Evolutionary conservation across 352 stramenopile species (phyloP).

Genomic region (Globisporangium nagaii): DNA sequence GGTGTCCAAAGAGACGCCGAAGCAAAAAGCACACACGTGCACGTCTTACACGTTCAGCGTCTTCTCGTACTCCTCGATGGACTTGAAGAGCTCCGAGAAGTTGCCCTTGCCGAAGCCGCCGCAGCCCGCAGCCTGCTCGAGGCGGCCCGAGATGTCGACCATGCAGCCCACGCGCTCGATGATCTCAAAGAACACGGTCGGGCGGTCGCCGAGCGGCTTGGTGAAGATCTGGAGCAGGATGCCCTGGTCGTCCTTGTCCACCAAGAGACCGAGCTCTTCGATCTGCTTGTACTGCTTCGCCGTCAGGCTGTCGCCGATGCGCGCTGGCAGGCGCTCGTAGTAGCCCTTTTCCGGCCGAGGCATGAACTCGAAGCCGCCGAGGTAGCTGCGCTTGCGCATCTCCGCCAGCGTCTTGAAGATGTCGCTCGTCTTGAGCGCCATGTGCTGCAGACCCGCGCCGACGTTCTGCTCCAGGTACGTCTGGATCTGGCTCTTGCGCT

Average conservation of each 20-base stretch:
- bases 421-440: constrained; percentile 95
- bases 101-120: constrained; percentile 92
- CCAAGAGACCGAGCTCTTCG: constrained; percentile 90
- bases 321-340: constrained; percentile 85
- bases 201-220: constrained; percentile 79
- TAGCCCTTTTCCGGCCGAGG: constrained; percentile 81
- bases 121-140: constrained; percentile 76
- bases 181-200: constrained; percentile 91
- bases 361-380: constrained; percentile 86
- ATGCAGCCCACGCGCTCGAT: constrained; percentile 92
- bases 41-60: constrained; percentile 63
- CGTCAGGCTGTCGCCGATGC: constrained; percentile 78
- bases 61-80: constrained; percentile 89
- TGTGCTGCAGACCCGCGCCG: constrained; percentile 93
- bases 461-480: constrained; percentile 96
- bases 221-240: constrained; percentile 93
- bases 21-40: not conserved
- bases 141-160: constrained; percentile 50
- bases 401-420: constrained; percentile 92
- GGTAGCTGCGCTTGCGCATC: constrained; percentile 68
- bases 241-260: constrained; percentile 94
- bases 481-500: constrained; percentile 94
- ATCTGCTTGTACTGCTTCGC: constrained; percentile 88
- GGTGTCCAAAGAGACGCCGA: not conserved
- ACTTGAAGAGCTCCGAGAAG: constrained; percentile 91